Evolutionary conservation across 225 moss, liverwort and hornwort genomes (phyloP).

Genomic region (Lunularia cruciata): DNA sequence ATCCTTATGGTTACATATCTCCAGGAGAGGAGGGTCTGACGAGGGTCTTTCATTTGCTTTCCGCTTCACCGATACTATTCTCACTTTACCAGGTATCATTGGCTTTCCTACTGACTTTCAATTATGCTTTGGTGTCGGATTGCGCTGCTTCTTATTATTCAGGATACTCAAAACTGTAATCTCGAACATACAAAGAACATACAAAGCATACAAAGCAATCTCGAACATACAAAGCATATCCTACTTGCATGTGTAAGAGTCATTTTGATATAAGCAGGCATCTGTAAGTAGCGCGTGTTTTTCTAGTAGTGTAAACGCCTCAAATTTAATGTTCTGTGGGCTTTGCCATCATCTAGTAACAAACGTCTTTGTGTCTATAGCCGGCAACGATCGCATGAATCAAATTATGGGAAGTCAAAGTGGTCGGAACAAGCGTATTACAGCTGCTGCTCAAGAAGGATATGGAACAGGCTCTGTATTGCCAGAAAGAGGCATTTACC

Average conservation of each 20-base stretch:
- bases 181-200: too few relatives aligned
- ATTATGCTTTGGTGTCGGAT: neutral
- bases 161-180: too few relatives aligned
- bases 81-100: constrained; percentile 68
- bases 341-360: too few relatives aligned
- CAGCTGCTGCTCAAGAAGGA: constrained; percentile 85
- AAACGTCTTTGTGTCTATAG: constrained; percentile 9
- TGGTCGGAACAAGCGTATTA: constrained; percentile 69
- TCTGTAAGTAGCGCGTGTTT: too few relatives aligned
- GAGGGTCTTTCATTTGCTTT: constrained; percentile 98
- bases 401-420: constrained; percentile 62
- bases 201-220: neutral
- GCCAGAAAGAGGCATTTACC: constrained; percentile 97
- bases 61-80: constrained; percentile 93
- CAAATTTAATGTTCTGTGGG: neutral
- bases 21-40: constrained; percentile 71
- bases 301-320: too few relatives aligned
- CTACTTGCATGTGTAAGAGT: too few relatives aligned
- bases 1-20: too few relatives aligned
- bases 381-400: constrained; percentile 71
- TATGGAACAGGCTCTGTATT: constrained; percentile 95
- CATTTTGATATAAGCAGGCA: too few relatives aligned
- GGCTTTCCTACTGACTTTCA: neutral
- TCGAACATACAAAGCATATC: neutral
- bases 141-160: too few relatives aligned